A percentile compares a stretch with the other conserved stretches of the same genome.
phyloP scores from a whole-genome alignment of 179 eudicot species.

The Silene noctiflora region DNA sequence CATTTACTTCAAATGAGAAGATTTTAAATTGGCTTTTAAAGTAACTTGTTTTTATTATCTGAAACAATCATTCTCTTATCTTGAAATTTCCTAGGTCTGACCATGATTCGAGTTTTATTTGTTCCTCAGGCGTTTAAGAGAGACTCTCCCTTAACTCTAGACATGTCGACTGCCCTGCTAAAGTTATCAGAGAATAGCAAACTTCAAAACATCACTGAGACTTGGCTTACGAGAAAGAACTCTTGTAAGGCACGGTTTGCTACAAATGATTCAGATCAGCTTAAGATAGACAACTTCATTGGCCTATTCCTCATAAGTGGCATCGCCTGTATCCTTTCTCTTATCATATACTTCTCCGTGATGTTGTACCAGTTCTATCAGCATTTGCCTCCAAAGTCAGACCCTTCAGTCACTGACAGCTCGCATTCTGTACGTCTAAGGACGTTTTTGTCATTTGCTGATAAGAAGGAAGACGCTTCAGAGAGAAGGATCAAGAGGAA shows the following conservation, averaged over 20 bases:
- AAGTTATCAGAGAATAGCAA: slow-evolving; percentile 54
- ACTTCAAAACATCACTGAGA: slow-evolving; percentile 47
- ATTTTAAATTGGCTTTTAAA: neutral
- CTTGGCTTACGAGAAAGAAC: slow-evolving; percentile 34
- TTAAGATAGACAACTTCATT: slow-evolving; percentile 49
- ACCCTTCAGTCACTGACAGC: slow-evolving; percentile 22
- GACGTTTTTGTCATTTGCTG: slow-evolving; percentile 48
- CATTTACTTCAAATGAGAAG: too few relatives aligned
- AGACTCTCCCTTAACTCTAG: slow-evolving; percentile 59
- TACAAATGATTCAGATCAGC: slow-evolving; percentile 44
- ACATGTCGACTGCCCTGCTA: slow-evolving; percentile 63
- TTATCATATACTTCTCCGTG: slow-evolving; percentile 43
- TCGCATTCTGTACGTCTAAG: slow-evolving; percentile 33
- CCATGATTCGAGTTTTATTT: neutral
- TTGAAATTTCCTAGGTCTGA: neutral
- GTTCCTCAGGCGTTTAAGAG: slow-evolving; percentile 53
- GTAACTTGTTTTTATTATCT: neutral
- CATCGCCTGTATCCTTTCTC: slow-evolving; percentile 41
- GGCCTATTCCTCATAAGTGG: slow-evolving; percentile 60
- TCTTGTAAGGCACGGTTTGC: slow-evolving; percentile 29
- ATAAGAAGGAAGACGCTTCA: slow-evolving; percentile 42
- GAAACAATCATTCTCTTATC: neutral
- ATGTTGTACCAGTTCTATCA: slow-evolving; percentile 36
- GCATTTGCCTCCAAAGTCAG: slow-evolving; percentile 24
- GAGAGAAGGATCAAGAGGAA: slow-evolving; percentile 38